A percentile compares a stretch with the other conserved stretches of the same genome.
These are phyloP conservation scores for Alliaria petiolata DNA, from an alignment of 345 rosid species.

Conservation along the genomic window DNA sequence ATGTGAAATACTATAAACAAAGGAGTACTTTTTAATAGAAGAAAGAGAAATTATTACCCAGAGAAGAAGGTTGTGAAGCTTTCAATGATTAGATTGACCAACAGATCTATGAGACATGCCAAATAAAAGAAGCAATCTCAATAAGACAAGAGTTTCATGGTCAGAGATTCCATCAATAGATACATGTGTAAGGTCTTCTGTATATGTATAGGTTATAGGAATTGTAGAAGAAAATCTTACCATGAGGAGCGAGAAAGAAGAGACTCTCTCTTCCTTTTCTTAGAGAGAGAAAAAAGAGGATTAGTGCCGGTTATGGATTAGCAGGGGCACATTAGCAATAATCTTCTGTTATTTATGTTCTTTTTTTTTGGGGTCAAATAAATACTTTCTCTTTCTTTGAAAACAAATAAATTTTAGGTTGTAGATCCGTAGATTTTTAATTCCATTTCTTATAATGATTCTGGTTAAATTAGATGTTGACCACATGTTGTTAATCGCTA, in stretches of 20 bases:
- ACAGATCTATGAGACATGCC: conserved; percentile 1
- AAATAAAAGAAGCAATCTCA: not conserved
- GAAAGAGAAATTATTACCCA: not conserved
- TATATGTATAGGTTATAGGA: not conserved
- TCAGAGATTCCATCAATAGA: not conserved
- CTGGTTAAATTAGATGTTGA: no score
- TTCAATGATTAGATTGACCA: conserved; percentile 9
- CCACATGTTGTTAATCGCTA: no score
- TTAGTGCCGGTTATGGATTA: conserved; percentile 3
- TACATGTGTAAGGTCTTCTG: not conserved
- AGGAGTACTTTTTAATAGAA: not conserved
- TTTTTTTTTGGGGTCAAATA: not conserved
- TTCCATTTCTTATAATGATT: no score
- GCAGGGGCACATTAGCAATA: not conserved
- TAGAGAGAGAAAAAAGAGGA: not conserved
- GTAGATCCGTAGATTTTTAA: no score
- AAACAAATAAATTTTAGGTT: not conserved
- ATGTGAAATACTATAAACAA: not conserved
- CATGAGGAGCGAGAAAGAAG: conserved; percentile 5
- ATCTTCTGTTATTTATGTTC: not conserved
- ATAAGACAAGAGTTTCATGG: not conserved
- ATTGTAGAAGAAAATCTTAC: not conserved
- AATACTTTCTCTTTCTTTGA: not conserved
- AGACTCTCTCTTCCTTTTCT: not conserved
- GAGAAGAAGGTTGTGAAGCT: not conserved